Evolutionary conservation across 768 basidiomycete genomes (phyloP).

Genomic region (Pleurotus tuber-regium): DNA sequence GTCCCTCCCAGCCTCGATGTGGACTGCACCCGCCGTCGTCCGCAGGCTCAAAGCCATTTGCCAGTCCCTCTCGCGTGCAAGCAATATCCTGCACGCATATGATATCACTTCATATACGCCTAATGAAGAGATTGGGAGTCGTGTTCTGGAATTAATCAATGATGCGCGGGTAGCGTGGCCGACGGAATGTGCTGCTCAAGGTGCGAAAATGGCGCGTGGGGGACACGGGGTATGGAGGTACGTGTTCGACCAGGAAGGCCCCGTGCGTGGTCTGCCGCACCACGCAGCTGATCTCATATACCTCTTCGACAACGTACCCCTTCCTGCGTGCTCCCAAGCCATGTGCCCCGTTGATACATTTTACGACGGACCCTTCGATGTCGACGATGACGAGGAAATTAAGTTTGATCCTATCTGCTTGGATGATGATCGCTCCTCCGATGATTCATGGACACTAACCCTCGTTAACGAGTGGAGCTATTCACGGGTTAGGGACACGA

Average conservation of each 20-base stretch:
- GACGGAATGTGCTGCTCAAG: constrained; percentile 58
- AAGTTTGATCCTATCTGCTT: constrained; percentile 23
- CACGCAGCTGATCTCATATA: constrained; percentile 75
- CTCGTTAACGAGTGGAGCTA: constrained; percentile 69
- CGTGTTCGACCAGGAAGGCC: constrained; percentile 80
- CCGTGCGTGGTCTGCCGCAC: constrained; percentile 60
- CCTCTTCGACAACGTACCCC: constrained; percentile 73
- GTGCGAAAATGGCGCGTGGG: constrained; percentile 45
- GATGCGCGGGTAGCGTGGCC: constrained; percentile 79
- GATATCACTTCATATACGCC: constrained; percentile 63
- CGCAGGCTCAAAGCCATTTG: constrained; percentile 73
- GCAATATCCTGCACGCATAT: constrained; percentile 62
- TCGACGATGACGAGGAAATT: constrained; percentile 34
- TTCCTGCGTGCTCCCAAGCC: constrained; percentile 34
- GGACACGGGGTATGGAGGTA: constrained; percentile 75
- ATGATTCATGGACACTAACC: constrained; percentile 50
- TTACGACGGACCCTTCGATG: constrained; percentile 31
- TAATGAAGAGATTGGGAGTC: constrained; percentile 64
- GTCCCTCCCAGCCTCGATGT: constrained; percentile 56
- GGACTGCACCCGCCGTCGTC: constrained; percentile 60
- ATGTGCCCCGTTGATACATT: constrained; percentile 18
- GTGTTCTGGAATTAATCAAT: constrained; percentile 70
- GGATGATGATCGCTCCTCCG: constrained; percentile 16
- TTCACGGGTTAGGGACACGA: constrained; percentile 60
- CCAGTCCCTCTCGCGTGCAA: constrained; percentile 63